These are phyloP conservation scores for Solanum chilense DNA, from an alignment of 257 asterid genomes.

Conservation along the genomic window DNA sequence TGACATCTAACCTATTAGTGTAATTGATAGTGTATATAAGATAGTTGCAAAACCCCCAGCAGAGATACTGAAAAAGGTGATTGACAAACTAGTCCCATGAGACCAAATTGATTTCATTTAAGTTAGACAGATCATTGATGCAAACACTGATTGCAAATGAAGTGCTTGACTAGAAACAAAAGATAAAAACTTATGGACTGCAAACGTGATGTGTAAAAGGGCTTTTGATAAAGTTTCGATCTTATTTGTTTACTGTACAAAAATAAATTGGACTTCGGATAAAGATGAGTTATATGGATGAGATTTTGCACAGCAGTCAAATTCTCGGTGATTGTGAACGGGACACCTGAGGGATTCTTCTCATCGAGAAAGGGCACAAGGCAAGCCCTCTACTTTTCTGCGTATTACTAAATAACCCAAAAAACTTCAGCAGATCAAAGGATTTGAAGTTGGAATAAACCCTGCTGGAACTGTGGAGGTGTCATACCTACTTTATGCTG, in stretches of 20 bases:
- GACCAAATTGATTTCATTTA: neutral
- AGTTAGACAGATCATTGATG: neutral
- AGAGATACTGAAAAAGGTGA: neutral
- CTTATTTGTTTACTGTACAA: neutral
- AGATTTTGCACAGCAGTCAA: neutral
- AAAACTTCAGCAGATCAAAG: neutral
- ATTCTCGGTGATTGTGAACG: neutral
- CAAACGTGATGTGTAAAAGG: neutral
- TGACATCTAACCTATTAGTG: neutral
- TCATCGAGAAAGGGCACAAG: neutral
- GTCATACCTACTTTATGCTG: neutral
- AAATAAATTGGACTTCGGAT: neutral
- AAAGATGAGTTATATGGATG: neutral
- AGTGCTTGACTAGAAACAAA: neutral
- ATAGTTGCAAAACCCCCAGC: neutral
- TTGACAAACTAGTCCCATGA: neutral
- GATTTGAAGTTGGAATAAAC: neutral
- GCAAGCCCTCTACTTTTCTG: neutral
- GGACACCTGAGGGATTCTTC: neutral
- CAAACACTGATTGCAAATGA: neutral
- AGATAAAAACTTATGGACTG: neutral
- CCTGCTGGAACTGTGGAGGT: neutral
- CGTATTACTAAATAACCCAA: neutral
- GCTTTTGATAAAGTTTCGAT: neutral
- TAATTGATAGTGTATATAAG: neutral